Evolutionary conservation across 495 filamentous ascomycete species (phyloP), one percentile per base, ranked within the genome.

Genomic region (Xylaria curta): DNA sequence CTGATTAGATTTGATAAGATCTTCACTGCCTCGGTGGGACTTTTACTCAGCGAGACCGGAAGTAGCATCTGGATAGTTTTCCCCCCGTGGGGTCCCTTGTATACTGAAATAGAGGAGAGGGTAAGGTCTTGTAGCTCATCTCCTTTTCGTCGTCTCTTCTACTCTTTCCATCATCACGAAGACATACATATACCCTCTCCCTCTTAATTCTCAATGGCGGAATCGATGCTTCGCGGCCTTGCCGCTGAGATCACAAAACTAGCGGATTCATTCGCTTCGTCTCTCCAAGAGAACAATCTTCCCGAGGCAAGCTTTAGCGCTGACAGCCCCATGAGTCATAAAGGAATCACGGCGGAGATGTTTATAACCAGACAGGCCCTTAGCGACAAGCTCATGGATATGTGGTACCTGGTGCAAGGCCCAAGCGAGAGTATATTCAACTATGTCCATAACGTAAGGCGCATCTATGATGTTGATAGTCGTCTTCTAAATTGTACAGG

Each of bases 391-490:
- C 65, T 78, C 21, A 71, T 51, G 33, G 76, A 78, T 26, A 74
- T 78, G 70, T 76, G 76, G 76, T 78, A 76, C 62, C 56, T 78
- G 15, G 73, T 75, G 19, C 76, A 78, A 58, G 76, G 76, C 4
- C 76, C 76, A 3, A 76, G 74, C 26, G 74, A 78, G 64, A 78
- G 76, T n/a, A 74, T 78, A 19, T 76, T 73, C 56, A 78, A 78
- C 66, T 78, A 78, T 40, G 76, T 75, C 54, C 76, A 78, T 49
- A 73, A 61, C 26, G 76, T 78, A 31, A 74, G 76, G 33, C 36
- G 33, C 38, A 5, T 46, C 6, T 10, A 19, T 54, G 12, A 42
- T 9, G 47, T 28, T 13, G 31, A 28, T 13, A 15, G 10, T 1
- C 46, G 46, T 58, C 17, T 58, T 49, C 47, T 53, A n/a, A 42